Evolutionary conservation across 73 alveolate genomes (phyloP).

Genomic region (Paraurostyla sp.): DNA sequence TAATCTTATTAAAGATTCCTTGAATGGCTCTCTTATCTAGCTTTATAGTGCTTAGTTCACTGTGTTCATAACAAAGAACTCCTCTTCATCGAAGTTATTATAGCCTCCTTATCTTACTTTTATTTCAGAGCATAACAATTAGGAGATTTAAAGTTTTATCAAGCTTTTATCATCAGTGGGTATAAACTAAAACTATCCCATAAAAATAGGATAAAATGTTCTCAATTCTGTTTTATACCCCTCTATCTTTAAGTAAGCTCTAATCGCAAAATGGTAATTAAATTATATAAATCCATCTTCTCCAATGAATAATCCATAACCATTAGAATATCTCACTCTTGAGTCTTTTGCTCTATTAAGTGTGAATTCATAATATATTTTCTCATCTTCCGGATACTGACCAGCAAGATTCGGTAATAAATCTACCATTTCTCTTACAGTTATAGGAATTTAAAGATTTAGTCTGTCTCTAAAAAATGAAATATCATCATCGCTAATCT

Average conservation of each 20-base stretch:
- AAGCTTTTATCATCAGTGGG: background rate
- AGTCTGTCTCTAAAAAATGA: background rate
- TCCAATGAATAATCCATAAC: background rate
- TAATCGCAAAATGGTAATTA: background rate
- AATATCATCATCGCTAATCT: background rate
- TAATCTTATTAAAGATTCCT: too few relatives aligned
- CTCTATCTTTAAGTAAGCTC: background rate
- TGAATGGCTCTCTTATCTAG: too few relatives aligned
- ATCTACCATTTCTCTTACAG: background rate
- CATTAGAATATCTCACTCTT: background rate
- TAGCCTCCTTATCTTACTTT: too few relatives aligned
- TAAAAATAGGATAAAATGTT: constrained; percentile 7
- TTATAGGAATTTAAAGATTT: background rate
- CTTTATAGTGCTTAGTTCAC: too few relatives aligned
- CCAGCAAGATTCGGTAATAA: background rate
- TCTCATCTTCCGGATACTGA: background rate
- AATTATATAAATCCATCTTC: background rate
- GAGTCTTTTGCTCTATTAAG: background rate
- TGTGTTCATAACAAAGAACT: too few relatives aligned
- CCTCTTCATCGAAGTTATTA: too few relatives aligned
- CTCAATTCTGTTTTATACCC: background rate
- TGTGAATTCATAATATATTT: background rate
- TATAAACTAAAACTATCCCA: background rate
- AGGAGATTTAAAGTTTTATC: background rate
- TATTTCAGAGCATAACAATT: background rate